Evolutionary conservation across 305 asterid genomes (phyloP).

Genomic region (Fraxinus latifolia): DNA sequence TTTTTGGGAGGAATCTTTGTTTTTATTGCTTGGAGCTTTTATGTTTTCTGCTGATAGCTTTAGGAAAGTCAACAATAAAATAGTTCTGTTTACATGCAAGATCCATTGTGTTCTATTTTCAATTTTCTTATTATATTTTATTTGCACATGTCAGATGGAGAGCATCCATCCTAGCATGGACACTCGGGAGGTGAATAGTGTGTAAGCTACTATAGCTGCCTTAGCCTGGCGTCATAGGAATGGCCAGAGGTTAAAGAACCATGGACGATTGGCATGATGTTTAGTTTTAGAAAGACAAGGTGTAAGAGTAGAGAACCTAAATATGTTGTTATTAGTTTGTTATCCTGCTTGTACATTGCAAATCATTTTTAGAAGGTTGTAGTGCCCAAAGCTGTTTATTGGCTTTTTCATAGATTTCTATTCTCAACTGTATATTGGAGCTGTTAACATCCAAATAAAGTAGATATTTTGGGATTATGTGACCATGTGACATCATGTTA

Average conservation of each 20-base stretch:
- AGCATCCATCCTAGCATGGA: conserved; percentile 29
- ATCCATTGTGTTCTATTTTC: neutral
- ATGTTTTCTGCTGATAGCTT: neutral
- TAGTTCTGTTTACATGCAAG: neutral
- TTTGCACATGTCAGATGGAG: conserved; percentile 44
- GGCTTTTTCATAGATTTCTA: neutral
- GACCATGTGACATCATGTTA: neutral
- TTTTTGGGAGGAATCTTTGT: neutral
- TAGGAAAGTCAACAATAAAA: neutral
- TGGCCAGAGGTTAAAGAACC: conserved; percentile 31
- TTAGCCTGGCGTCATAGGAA: conserved; percentile 30
- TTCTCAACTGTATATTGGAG: neutral
- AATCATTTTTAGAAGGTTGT: neutral
- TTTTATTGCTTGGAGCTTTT: neutral
- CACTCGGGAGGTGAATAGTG: conserved; percentile 28
- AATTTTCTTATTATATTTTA: conserved; percentile 9
- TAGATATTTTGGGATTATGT: neutral
- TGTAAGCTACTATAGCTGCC: conserved; percentile 19
- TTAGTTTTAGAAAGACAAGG: neutral
- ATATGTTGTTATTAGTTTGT: neutral
- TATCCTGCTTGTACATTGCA: neutral
- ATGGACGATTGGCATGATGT: conserved; percentile 32
- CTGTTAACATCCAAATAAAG: neutral
- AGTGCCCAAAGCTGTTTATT: neutral
- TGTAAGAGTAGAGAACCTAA: neutral